Base-by-base conservation (phyloP, 1,139 yeast species). In the Casaregolazyma suthepensis region DNA sequence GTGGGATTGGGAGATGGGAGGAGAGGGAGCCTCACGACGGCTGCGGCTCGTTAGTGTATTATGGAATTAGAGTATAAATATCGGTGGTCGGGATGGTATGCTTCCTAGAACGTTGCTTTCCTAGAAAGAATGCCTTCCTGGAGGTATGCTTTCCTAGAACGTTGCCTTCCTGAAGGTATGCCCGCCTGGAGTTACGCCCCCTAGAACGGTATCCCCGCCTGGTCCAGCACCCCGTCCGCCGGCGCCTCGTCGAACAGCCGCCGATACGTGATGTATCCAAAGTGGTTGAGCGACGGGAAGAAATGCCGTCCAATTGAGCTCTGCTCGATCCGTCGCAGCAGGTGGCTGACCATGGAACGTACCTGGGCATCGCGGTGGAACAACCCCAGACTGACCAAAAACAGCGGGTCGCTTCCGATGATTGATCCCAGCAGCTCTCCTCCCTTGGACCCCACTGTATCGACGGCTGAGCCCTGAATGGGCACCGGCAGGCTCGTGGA, bases 381-480 rank as follows among this genome's bases (percentile, higher is more conserved):
- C 37, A 71, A 58, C 1, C 75, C 75, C 45, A 64, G 56, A 5
- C 69, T 67, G 23, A 71, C 52, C 48, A 64, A 66, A 53, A 63
- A 63, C 49, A 71, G 31, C 5, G 52, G 52, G 23, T 49, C 52
- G 12, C 44, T 31, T 15, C 52, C 52, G 4, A 43, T 46, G 15
- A 26, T 44, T 15, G 35, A 22, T 5, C 51, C 51, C 22, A 42
- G 46, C 9, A 45, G 7, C 23, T 44, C 45, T 31, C 23, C 37
- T n/a, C 45, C 50, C 12, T 43, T 42, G n/a, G 46, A 42, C 2
- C 46, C 44, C 6, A 44, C 46, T 1, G 31, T 18, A 13, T 26
- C 40, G n/a, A 29, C 42, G n/a, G 47, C 43, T n/a, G 23, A 43
- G 20, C 45, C 43, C 26, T 38, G 50, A n/a, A 29, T 29, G 3